Evolutionary conservation across 2,329 filamentous ascomycete species (phyloP), one percentile per base, ranked within the genome.

Genomic region (Thielaviopsis euricoi): DNA sequence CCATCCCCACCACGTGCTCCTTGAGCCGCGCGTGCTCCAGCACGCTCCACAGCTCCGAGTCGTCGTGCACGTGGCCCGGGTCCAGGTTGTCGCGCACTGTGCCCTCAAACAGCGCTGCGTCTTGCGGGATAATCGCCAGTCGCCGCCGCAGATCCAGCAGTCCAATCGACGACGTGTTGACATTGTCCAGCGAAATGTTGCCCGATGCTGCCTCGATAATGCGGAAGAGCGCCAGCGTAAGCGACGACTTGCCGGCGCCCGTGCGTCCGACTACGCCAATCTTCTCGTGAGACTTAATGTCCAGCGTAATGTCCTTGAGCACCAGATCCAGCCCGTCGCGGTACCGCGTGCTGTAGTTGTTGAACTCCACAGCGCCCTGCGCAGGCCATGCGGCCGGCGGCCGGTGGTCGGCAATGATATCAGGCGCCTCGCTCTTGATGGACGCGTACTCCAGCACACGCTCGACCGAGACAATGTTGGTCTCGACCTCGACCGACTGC

Each of bases 391-490:
- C 87, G 62, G 89, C 87, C 10, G 89, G 83, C 48, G 93, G 91
- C 53, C 91, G 79, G 68, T 87, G 85, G 71, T 88, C 86, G 66
- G 87, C 86, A 65, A 97, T 86, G 63, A 97, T 88, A 69, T 98
- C 93, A 7, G 90, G 89, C 55, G 93, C 91, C 73, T 98, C 93
- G 69, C 86, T 93, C 25, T 91, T 90, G 62, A 98, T 78, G 55
- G 81, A 79, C 59, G 91, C 88, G 72, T 98, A 98, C 71, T 98
- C 94, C 54, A 98, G 82, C 53, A 98, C 90, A 67, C 93, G 86
- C 77, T 98, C 93, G 43, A 98, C 93, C 10, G 91, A 95, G 52
- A 98, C 91, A 66, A 98, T 98, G 71, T 98, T 98, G n/a, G 91
- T 97, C 76, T 98, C 94, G n/a, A 98, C 93, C 71, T 98, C 94